Evolutionary conservation across 176 grass and related monocot genomes (phyloP).

Genomic region (Aegilops longissima): DNA sequence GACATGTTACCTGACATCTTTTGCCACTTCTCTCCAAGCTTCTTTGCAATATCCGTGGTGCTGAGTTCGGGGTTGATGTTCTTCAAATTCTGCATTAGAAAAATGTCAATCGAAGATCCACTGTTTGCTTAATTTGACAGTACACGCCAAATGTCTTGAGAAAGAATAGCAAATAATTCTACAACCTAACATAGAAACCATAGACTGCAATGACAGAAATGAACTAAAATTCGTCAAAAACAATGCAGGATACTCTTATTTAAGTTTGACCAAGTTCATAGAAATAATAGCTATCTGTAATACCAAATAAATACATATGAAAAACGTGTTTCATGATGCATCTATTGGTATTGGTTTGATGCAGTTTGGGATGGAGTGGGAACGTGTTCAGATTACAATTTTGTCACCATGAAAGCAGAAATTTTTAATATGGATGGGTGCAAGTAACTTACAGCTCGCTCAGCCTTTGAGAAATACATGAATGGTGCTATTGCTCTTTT

Average conservation of each 20-base stretch:
- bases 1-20: slow-evolving; percentile 65
- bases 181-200: neutral
- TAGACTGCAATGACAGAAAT: too few species aligned
- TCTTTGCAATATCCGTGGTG: slow-evolving; percentile 69
- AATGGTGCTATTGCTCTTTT: slow-evolving; percentile 76
- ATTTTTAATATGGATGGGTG: neutral
- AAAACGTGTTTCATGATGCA: neutral
- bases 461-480: slow-evolving; percentile 95
- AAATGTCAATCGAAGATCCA: slow-evolving; percentile 5
- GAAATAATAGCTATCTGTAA: too few species aligned
- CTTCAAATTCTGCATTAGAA: slow-evolving; percentile 66
- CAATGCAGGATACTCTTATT: too few species aligned
- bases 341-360: neutral
- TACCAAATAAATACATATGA: neutral
- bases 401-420: neutral
- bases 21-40: slow-evolving; percentile 78
- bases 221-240: too few species aligned
- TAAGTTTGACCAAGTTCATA: too few species aligned
- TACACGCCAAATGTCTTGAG: neutral
- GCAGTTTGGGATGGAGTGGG: neutral
- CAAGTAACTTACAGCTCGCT: slow-evolving; percentile 71
- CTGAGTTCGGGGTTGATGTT: slow-evolving; percentile 62
- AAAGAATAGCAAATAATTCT: neutral
- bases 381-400: neutral
- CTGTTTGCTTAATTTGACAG: slow-evolving; percentile 1